Conservation (phyloP, 192 early-diverging fungal genomes). For the Dispira simplex region DNA sequence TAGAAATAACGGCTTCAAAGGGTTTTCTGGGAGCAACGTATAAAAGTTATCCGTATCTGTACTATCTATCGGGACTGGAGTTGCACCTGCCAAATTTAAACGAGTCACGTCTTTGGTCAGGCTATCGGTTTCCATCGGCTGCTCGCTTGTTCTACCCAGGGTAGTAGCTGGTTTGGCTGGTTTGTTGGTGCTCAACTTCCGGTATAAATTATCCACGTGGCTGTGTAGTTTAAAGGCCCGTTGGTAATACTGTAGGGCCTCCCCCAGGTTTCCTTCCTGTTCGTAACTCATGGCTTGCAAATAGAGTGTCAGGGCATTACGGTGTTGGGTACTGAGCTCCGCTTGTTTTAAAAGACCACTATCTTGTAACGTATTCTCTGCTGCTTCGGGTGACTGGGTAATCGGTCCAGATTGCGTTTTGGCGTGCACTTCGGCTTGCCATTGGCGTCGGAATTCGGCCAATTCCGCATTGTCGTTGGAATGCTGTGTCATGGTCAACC, state of each 20-base stretch:
- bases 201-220: conserved; percentile 6
- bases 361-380: not conserved
- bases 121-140: not conserved
- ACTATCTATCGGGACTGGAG: not conserved
- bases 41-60: not conserved
- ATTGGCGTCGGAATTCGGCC: conserved; percentile 7
- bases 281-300: conserved; percentile 1
- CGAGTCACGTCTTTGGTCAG: not conserved
- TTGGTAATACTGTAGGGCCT: not conserved
- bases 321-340: not conserved
- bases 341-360: not conserved
- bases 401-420: not conserved
- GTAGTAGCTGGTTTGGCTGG: not conserved
- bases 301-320: not conserved
- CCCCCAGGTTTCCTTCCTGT: conserved; percentile 1
- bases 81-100: not conserved
- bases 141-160: no score
- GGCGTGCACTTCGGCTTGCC: conserved; percentile 11
- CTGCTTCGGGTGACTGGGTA: not conserved
- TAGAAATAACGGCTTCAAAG: not conserved
- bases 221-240: conserved; percentile 5
- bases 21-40: not conserved
- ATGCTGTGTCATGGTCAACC: not conserved
- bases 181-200: not conserved
- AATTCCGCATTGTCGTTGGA: not conserved